phyloP scores from a whole-genome alignment of 805 yeast genomes.

The Starmerella roubikii region DNA sequence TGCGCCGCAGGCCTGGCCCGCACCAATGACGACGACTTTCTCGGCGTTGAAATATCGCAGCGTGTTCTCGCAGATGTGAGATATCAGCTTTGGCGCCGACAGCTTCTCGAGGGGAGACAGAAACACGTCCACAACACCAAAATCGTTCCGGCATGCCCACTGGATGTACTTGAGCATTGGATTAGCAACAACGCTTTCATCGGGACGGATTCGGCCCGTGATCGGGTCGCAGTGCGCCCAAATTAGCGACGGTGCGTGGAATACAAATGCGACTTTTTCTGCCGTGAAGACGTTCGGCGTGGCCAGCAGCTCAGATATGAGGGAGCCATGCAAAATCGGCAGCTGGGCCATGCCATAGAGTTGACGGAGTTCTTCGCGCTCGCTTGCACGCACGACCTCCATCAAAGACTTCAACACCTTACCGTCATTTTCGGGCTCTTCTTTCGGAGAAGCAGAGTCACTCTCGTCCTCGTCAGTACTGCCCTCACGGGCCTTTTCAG shows the following conservation, averaged over 20 bases:
- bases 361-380: constrained; percentile 39
- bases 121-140: constrained; percentile 65
- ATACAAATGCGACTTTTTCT: constrained; percentile 50
- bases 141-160: constrained; percentile 47
- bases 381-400: constrained; percentile 64
- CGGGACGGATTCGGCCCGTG: constrained; percentile 63
- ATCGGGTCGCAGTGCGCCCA: constrained; percentile 75
- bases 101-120: constrained; percentile 13
- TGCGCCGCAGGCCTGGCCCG: constrained; percentile 81
- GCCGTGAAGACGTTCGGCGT: constrained; percentile 49
- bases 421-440: neutral
- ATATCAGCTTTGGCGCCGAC: constrained; percentile 29
- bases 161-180: constrained; percentile 56
- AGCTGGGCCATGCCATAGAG: constrained; percentile 48
- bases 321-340: constrained; percentile 42
- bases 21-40: constrained; percentile 67
- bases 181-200: constrained; percentile 61
- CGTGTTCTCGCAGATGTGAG: constrained; percentile 85
- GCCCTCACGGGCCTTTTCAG: constrained; percentile 13
- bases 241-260: constrained; percentile 85
- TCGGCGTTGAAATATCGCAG: constrained; percentile 58
- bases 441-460: neutral
- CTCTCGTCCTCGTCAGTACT: neutral
- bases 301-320: constrained; percentile 52
- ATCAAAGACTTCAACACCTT: constrained; percentile 30